Evolutionary conservation across 1,139 yeast species (phyloP).

Genomic region (Entelexis paramagnoliae): DNA sequence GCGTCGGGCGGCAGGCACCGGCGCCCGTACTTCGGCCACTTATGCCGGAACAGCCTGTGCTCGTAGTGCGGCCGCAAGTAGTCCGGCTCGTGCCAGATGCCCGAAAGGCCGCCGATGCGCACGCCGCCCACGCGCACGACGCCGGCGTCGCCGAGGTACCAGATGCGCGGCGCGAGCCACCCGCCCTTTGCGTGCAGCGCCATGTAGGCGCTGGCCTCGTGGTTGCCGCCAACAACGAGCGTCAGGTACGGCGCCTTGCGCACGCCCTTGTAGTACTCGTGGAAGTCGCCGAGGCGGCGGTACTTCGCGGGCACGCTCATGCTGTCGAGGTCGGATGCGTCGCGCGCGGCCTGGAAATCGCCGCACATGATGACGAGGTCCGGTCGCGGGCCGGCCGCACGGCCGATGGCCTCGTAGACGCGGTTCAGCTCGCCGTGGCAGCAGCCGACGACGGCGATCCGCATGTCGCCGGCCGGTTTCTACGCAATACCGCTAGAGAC

Average conservation of each 20-base stretch:
- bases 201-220: conserved; percentile 74
- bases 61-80: conserved; percentile 37
- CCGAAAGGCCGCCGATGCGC: conserved; percentile 72
- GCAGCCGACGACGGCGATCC: conserved; percentile 60
- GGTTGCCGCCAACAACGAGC: conserved; percentile 88
- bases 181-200: conserved; percentile 78
- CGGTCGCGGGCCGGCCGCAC: conserved; percentile 27
- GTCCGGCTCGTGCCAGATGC: conserved; percentile 55
- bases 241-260: conserved; percentile 65
- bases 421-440: conserved; percentile 72
- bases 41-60: conserved; percentile 10
- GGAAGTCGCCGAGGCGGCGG: conserved; percentile 62
- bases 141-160: conserved; percentile 72
- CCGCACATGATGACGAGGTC: conserved; percentile 80
- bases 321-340: conserved; percentile 50
- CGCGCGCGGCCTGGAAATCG: conserved; percentile 68
- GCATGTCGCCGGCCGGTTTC: conserved; percentile 13
- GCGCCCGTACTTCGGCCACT: not conserved
- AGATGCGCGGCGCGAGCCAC: conserved; percentile 89
- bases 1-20: conserved; percentile 28
- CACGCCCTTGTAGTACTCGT: conserved; percentile 53
- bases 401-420: conserved; percentile 41
- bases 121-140: conserved; percentile 65
- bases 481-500: conserved; percentile 2
- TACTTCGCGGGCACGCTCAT: conserved; percentile 51